phyloP scores from a whole-genome alignment of 2,329 filamentous ascomycete species.

The Penicillium sp. region DNA sequence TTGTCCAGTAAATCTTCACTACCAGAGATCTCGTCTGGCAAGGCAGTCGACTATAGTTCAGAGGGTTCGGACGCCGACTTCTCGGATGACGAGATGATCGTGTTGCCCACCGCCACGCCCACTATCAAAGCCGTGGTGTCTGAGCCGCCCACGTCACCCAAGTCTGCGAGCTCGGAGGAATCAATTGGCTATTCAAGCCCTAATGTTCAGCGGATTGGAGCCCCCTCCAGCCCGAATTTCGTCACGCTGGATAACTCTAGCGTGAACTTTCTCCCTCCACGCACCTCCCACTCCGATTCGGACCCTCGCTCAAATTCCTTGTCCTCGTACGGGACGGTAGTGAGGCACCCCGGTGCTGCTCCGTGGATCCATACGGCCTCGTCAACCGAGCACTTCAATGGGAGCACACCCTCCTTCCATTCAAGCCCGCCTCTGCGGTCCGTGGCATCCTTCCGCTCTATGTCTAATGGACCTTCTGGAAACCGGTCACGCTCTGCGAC shows the following conservation, averaged over 20 bases:
- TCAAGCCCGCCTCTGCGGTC: slow-evolving; percentile 41
- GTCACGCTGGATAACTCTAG: slow-evolving; percentile 40
- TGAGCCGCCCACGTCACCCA: slow-evolving; percentile 29
- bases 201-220: slow-evolving; percentile 32
- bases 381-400: slow-evolving; percentile 31
- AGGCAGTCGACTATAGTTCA: slow-evolving; percentile 20
- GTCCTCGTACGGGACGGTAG: slow-evolving; percentile 43
- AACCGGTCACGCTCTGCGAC: slow-evolving; percentile 35
- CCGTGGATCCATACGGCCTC: slow-evolving; percentile 36
- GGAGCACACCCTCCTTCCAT: slow-evolving; percentile 37
- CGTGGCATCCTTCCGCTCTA: slow-evolving; percentile 36
- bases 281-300: slow-evolving; percentile 32
- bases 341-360: slow-evolving; percentile 36
- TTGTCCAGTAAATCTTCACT: slow-evolving; percentile 39
- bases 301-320: slow-evolving; percentile 39
- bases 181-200: slow-evolving; percentile 35
- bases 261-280: slow-evolving; percentile 37
- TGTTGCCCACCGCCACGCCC: slow-evolving; percentile 31
- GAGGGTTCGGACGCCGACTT: slow-evolving; percentile 26
- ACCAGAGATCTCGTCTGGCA: slow-evolving; percentile 23
- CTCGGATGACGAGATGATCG: slow-evolving; percentile 36
- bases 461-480: slow-evolving; percentile 29
- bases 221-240: slow-evolving; percentile 38
- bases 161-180: slow-evolving; percentile 18
- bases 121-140: slow-evolving; percentile 40